These are phyloP conservation scores for Ochetophila trinervis DNA, from an alignment of 306 rosid species.

Conservation along the genomic window DNA sequence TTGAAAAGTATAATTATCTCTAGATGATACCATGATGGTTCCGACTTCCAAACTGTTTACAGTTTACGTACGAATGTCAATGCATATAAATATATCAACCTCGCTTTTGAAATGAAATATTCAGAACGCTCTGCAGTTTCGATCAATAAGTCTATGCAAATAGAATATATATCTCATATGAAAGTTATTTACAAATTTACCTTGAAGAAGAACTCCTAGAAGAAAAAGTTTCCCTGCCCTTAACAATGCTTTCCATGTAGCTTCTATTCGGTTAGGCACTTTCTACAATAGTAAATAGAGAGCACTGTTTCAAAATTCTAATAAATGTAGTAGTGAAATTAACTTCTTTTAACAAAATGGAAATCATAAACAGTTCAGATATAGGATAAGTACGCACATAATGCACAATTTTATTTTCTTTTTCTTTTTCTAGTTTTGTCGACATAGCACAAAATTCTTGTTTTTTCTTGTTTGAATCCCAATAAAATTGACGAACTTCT, in stretches of 20 bases:
- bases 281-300: slow-evolving; percentile 37
- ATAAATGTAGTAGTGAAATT: background rate
- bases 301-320: background rate
- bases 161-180: background rate
- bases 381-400: background rate
- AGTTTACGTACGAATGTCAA: background rate
- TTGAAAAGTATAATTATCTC: background rate
- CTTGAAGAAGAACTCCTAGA: slow-evolving; percentile 83
- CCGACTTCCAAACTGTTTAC: too few species aligned
- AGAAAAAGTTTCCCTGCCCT: slow-evolving; percentile 57
- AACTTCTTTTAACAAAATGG: background rate
- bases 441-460: too few species aligned
- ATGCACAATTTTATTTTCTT: background rate
- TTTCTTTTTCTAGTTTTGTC: too few species aligned
- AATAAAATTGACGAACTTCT: background rate
- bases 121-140: too few species aligned
- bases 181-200: slow-evolving; percentile 32
- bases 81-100: too few species aligned
- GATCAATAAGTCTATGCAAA: too few species aligned
- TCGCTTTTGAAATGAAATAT: too few species aligned
- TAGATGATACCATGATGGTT: too few species aligned
- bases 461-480: too few species aligned
- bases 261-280: slow-evolving; percentile 44
- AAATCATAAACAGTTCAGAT: background rate
- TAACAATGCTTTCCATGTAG: slow-evolving; percentile 57